Base-by-base conservation (phyloP, 2,329 filamentous ascomycete species). In the Cordyceps fumosorosea region DNA sequence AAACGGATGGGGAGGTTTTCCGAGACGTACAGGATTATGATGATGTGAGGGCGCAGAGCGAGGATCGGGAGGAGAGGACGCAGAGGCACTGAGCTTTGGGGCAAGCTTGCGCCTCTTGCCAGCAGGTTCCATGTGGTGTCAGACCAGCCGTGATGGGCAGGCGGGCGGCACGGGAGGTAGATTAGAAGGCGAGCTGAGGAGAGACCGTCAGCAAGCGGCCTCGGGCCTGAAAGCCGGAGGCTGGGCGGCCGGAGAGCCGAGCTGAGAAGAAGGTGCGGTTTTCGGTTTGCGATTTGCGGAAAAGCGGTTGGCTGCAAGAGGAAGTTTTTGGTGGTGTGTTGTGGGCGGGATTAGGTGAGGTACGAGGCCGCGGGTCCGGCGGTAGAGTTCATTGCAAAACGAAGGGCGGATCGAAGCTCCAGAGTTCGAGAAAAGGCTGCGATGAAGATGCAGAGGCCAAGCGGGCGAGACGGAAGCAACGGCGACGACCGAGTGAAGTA, bases 61-160 rank as follows among this genome's bases (percentile, higher is more conserved):
- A 70, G 53, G 47, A 26, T 37, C 55, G 11, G 50, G 40, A 5
- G 44, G 40, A 16, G 48, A 58, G 7, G 55, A 54, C 18, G 50
- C 48, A 50, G 56, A 59, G 47, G 62, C 66, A 69, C 64, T 67
- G 67, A 76, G 73, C 67, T 77, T 78, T 42, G 76, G 76, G 68
- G 76, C 76, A 71, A 78, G 71, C 71, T 77, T 77, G 68, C 76
- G 73, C 70, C 75, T 75, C 65, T 78, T 78, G 63, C 67, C 75
- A 52, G 74, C 75, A 65, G 75, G 76, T 70, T 78, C 76, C 76
- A 78, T 78, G 67, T 24, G 57, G 7, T 53, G 48, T 24, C 32
- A 32, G 48, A 32, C 37, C 57, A 32, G 57, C 48, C 57, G 57
- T 37, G n/a, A 42, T 52, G 47, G 18, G 56, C 42, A n/a, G 45